Conservation (phyloP, 108 stramenopile species). For the Fragilariopsis cylindrus region DNA sequence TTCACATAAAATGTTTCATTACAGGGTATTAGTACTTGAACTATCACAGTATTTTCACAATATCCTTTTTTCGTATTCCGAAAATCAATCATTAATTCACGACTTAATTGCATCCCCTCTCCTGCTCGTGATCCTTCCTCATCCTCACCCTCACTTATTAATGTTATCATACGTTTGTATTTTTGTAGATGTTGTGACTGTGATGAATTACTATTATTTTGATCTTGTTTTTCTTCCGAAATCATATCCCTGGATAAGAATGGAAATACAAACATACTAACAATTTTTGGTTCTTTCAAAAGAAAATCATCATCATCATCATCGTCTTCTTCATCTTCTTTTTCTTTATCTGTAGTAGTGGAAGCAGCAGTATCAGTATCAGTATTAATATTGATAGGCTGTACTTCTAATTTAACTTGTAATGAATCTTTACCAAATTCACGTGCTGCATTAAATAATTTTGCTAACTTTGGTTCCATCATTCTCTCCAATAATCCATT, state of each 20-base stretch:
- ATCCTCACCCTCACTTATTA: not conserved
- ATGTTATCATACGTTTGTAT: not conserved
- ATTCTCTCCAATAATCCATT: not conserved
- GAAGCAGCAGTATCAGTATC: not conserved
- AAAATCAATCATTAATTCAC: conserved; percentile 11
- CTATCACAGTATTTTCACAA: conserved; percentile 36
- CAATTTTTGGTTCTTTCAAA: not conserved
- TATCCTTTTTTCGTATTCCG: conserved; percentile 11
- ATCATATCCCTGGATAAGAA: conserved; percentile 24
- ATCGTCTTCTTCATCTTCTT: not conserved
- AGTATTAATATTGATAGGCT: conserved; percentile 3
- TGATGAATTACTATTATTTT: no score
- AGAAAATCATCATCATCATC: not conserved
- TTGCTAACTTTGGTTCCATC: conserved; percentile 20
- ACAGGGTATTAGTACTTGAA: conserved; percentile 36
- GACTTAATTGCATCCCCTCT: not conserved
- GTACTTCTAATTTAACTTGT: conserved; percentile 19
- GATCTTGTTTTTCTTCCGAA: not conserved
- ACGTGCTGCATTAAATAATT: conserved; percentile 22
- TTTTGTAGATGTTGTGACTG: not conserved
- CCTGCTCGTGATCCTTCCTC: not conserved
- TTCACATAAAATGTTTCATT: conserved; percentile 35
- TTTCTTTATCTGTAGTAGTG: not conserved
- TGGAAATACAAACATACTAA: conserved; percentile 35
- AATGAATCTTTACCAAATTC: conserved; percentile 30